Percentiles rank a stretch among this genome's conserved stretches.
Conservation (phyloP, 306 rosid genomes). For the Cercis canadensis region DNA sequence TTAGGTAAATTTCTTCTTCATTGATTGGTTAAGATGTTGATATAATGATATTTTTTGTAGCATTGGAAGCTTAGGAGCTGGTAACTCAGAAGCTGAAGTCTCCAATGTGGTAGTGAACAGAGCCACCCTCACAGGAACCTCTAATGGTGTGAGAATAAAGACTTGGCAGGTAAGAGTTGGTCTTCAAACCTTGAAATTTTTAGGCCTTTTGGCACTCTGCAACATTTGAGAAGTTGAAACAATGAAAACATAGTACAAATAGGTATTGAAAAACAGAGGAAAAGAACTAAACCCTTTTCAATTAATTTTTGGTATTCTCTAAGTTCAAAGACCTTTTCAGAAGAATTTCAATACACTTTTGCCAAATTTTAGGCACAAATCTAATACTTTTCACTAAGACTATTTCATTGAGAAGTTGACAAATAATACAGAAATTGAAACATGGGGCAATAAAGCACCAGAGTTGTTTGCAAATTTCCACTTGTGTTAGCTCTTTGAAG, state of each 20-base stretch:
- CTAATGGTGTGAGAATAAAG: slow-evolving; percentile 87
- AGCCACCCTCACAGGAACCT: slow-evolving; percentile 65
- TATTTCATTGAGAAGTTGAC: slow-evolving; percentile 17
- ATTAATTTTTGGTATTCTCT: too few species aligned
- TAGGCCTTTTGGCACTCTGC: slow-evolving; percentile 9
- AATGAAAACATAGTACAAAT: neutral
- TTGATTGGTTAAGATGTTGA: slow-evolving; percentile 4
- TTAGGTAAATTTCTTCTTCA: neutral
- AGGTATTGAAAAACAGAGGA: too few species aligned
- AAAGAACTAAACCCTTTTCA: too few species aligned
- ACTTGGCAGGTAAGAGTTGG: slow-evolving; percentile 82
- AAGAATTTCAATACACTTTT: too few species aligned
- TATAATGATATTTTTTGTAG: slow-evolving; percentile 41
- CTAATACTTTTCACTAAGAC: neutral
- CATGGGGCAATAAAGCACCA: neutral
- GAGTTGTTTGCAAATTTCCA: slow-evolving; percentile 25
- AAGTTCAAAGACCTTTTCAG: too few species aligned
- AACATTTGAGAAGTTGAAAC: neutral
- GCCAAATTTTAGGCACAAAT: slow-evolving; percentile 32
- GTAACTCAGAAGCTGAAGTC: slow-evolving; percentile 61
- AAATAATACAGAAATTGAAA: neutral
- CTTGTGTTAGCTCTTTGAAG: neutral
- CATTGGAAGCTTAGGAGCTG: slow-evolving; percentile 88
- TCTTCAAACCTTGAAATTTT: slow-evolving; percentile 17
- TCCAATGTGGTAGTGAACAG: slow-evolving; percentile 63